Conservation (phyloP, 2,329 filamentous ascomycete species). For the Bipolaris cookei region DNA sequence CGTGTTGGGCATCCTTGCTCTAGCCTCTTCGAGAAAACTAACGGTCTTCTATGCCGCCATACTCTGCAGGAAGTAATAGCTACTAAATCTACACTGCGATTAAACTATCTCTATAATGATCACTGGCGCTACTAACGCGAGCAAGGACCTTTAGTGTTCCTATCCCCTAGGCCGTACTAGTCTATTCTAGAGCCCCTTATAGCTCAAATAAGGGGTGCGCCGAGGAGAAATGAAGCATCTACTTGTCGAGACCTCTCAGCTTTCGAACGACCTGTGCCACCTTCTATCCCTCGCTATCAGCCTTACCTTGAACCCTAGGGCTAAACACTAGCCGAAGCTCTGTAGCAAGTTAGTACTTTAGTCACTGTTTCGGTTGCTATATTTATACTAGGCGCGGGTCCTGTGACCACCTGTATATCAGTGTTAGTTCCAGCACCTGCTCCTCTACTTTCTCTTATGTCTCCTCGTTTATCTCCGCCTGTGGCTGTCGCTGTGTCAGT, state of each 20-base stretch:
- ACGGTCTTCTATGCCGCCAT: constrained; percentile 11
- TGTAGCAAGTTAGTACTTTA: constrained; percentile 12
- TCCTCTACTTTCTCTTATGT: constrained; percentile 11
- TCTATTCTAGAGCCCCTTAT: constrained; percentile 11
- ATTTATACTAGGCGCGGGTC: constrained; percentile 6
- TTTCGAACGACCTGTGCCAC: constrained; percentile 7
- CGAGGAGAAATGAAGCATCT: constrained; percentile 4
- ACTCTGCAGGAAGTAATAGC: constrained; percentile 4
- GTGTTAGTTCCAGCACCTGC: constrained; percentile 17
- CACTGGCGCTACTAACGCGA: constrained; percentile 15
- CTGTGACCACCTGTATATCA: constrained; percentile 17
- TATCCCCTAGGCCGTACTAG: constrained; percentile 4
- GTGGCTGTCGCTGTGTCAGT: constrained; percentile 17
- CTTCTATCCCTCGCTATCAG: constrained; percentile 11
- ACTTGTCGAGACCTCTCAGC: constrained; percentile 8
- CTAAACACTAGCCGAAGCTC: constrained; percentile 13
- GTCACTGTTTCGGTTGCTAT: constrained; percentile 16
- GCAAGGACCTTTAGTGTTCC: neutral
- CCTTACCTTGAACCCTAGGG: constrained; percentile 7
- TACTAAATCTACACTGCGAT: constrained; percentile 3
- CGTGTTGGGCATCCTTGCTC: constrained; percentile 6
- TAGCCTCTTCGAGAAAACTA: constrained; percentile 14
- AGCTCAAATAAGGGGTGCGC: constrained; percentile 8
- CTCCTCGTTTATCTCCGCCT: constrained; percentile 12
- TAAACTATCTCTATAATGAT: too few species aligned